phyloP scores from a whole-genome alignment of 371 early-diverging fungal species.

The Mucor indicus region DNA sequence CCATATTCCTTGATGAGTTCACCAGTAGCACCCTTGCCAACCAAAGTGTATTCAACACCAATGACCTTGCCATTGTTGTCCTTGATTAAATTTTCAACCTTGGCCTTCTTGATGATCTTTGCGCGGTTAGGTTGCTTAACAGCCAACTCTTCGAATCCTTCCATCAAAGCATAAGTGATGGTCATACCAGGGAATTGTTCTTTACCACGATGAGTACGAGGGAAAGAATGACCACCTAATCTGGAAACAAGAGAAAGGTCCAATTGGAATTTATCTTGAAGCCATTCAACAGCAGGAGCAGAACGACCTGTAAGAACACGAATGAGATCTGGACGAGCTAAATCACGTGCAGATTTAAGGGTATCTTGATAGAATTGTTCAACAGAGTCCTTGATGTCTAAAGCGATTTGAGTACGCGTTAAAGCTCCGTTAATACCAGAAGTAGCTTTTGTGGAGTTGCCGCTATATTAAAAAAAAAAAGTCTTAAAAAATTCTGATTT shows the following conservation, averaged over 20 bases:
- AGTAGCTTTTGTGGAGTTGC: conserved; percentile 95
- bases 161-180: conserved; percentile 92
- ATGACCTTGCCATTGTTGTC: conserved; percentile 58
- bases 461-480: conserved; percentile 42
- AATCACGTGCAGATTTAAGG: conserved; percentile 82
- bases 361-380: conserved; percentile 89
- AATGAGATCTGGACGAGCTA: conserved; percentile 81
- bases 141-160: conserved; percentile 75
- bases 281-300: conserved; percentile 90
- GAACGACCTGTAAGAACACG: conserved; percentile 84
- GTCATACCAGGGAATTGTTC: conserved; percentile 96
- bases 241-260: conserved; percentile 88
- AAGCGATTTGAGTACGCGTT: conserved; percentile 74
- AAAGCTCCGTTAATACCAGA: conserved; percentile 96
- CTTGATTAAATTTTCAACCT: conserved; percentile 63
- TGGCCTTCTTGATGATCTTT: conserved; percentile 77
- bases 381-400: conserved; percentile 76
- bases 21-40: conserved; percentile 55
- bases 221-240: conserved; percentile 85
- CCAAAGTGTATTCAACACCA: conserved; percentile 78
- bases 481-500: neutral
- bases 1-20: conserved; percentile 56
- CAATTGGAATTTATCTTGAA: conserved; percentile 84
- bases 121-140: conserved; percentile 68
- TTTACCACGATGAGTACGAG: conserved; percentile 94